Percentiles rank a stretch among this genome's conserved stretches.
These are phyloP conservation scores for Laburnicola sp. DNA, from an alignment of 2,329 filamentous ascomycete species.

Conservation along the genomic window DNA sequence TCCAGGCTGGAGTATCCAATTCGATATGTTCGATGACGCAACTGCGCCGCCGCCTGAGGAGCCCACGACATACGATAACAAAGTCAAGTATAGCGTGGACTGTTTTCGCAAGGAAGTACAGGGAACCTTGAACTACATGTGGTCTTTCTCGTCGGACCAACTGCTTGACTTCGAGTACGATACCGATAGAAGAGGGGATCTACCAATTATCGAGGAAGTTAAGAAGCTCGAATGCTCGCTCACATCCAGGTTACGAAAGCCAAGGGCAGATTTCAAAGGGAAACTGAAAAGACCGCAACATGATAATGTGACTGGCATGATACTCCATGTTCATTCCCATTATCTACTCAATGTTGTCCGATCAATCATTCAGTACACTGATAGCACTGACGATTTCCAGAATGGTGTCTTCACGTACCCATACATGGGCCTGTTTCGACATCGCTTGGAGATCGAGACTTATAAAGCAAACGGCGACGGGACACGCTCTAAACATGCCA, in stretches of 20 bases:
- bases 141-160: too few relatives aligned
- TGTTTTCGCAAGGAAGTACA: too few relatives aligned
- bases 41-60: too few relatives aligned
- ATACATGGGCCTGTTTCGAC: constrained; percentile 5
- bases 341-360: neutral
- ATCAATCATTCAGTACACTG: neutral
- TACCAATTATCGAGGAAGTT: too few relatives aligned
- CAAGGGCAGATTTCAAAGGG: neutral
- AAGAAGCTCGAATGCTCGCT: too few relatives aligned
- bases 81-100: too few relatives aligned
- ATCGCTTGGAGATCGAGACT: constrained; percentile 3
- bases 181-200: too few relatives aligned
- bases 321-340: neutral
- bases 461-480: neutral
- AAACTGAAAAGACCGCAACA: neutral
- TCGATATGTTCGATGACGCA: too few relatives aligned
- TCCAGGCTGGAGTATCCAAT: too few relatives aligned
- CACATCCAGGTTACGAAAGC: neutral
- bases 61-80: too few relatives aligned
- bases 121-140: too few relatives aligned
- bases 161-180: too few relatives aligned
- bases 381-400: neutral
- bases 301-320: neutral
- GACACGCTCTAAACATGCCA: constrained; percentile 1
- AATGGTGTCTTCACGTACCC: constrained; percentile 3